Conservation (phyloP, 192 early-diverging fungal species). For the Coemansia sp. region DNA sequence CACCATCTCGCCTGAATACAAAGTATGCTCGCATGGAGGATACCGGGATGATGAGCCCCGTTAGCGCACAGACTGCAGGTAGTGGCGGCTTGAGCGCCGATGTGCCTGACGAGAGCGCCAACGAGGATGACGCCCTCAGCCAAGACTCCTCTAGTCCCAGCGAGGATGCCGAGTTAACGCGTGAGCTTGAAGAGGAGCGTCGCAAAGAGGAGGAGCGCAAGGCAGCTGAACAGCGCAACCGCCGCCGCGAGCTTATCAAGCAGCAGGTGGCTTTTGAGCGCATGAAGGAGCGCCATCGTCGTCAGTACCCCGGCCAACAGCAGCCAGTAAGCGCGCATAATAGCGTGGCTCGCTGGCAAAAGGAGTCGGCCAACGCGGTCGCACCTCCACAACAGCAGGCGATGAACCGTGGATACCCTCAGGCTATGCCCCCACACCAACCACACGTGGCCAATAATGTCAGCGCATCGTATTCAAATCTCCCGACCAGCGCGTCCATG, state of each 20-base stretch:
- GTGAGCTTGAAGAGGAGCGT: conserved; percentile 37
- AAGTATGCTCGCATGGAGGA: background rate
- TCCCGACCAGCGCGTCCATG: conserved; percentile 37
- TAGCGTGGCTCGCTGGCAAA: conserved; percentile 44
- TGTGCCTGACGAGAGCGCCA: conserved; percentile 8
- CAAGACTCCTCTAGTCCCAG: background rate
- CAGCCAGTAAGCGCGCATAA: conserved; percentile 9
- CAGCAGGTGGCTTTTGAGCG: conserved; percentile 56
- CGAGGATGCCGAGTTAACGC: background rate
- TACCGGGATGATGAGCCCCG: conserved; percentile 32
- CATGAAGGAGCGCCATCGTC: conserved; percentile 54
- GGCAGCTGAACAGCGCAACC: conserved; percentile 44
- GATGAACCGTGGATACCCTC: conserved; percentile 18
- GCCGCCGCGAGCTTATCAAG: conserved; percentile 51
- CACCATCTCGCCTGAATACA: background rate
- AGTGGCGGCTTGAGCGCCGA: background rate
- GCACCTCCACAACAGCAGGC: conserved; percentile 9
- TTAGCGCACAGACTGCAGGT: conserved; percentile 13
- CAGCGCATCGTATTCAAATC: conserved; percentile 4
- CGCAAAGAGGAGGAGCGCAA: conserved; percentile 52
- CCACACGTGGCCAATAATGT: background rate
- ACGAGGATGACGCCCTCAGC: conserved; percentile 7
- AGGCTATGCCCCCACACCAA: background rate
- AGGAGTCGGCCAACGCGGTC: conserved; percentile 21
- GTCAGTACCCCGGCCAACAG: conserved; percentile 30